A percentile compares a stretch with the other conserved stretches of the same genome.
Conservation (phyloP, 495 filamentous ascomycete genomes). For the Hyaloscypha finlandica region DNA sequence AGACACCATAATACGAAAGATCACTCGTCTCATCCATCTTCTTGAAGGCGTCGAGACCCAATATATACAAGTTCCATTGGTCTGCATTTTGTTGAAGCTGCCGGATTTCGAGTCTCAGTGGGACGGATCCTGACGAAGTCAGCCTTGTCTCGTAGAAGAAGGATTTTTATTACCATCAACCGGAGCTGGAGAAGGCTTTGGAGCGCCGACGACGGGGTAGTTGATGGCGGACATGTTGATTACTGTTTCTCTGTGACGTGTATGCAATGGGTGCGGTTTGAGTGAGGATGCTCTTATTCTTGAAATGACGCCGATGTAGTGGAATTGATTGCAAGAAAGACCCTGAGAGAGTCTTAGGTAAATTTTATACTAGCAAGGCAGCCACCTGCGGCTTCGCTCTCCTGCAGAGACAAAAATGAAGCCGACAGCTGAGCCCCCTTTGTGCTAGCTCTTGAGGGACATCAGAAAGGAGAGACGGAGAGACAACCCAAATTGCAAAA, state of each 20-base stretch:
- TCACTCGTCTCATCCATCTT: slow-evolving; percentile 50
- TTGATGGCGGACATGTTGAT: slow-evolving; percentile 32
- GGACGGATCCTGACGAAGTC: slow-evolving; percentile 27
- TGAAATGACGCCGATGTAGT: neutral
- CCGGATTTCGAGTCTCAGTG: slow-evolving; percentile 52
- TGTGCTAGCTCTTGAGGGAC: no score
- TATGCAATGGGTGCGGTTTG: neutral
- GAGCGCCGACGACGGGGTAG: slow-evolving; percentile 24
- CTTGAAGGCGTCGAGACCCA: slow-evolving; percentile 40
- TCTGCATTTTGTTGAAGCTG: slow-evolving; percentile 58
- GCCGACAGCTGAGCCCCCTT: neutral
- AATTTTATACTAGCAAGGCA: neutral
- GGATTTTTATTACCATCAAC: slow-evolving; percentile 21
- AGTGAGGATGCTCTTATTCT: neutral
- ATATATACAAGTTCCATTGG: slow-evolving; percentile 35
- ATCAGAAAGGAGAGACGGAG: no score
- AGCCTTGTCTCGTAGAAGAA: neutral
- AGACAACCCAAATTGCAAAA: no score
- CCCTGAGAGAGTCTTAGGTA: neutral
- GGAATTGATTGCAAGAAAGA: neutral
- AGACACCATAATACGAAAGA: slow-evolving; percentile 64
- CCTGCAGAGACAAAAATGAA: neutral
- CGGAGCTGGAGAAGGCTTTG: slow-evolving; percentile 17
- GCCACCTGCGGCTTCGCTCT: neutral
- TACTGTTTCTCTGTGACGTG: neutral